phyloP scores from a whole-genome alignment of 176 grass and related monocot genomes.

The bread wheat (Triticum aestivum) region DNA sequence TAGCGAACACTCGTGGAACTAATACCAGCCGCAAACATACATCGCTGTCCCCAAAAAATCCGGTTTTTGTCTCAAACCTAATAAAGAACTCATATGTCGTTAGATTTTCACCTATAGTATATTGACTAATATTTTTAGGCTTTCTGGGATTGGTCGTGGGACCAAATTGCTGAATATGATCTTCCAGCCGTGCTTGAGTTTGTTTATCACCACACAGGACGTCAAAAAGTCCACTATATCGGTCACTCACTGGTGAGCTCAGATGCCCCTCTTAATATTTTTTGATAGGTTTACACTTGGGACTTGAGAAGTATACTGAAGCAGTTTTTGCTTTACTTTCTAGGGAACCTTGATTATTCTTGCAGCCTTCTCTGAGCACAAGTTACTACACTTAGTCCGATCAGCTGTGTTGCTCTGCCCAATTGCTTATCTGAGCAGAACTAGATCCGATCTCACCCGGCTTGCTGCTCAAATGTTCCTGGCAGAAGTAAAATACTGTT shows the following conservation, averaged over 20 bases:
- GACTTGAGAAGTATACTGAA: conserved; percentile 8
- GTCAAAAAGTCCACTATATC: conserved; percentile 52
- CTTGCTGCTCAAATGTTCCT: conserved; percentile 29
- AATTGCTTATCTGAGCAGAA: conserved; percentile 46
- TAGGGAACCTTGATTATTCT: conserved; percentile 64
- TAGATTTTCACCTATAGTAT: conserved; percentile 14
- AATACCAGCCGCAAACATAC: conserved; percentile 50
- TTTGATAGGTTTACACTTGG: not conserved
- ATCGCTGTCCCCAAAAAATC: conserved; percentile 35
- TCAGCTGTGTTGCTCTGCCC: conserved; percentile 63
- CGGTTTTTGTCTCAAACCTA: conserved; percentile 33
- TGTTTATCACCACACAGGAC: conserved; percentile 39
- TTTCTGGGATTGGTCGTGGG: conserved; percentile 66
- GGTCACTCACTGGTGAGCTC: conserved; percentile 53
- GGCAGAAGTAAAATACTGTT: conserved; percentile 42
- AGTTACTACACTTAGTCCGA: conserved; percentile 42
- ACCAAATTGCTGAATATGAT: conserved; percentile 53
- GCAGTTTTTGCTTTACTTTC: not conserved
- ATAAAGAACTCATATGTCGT: conserved; percentile 4
- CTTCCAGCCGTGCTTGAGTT: conserved; percentile 53
- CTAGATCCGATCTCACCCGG: conserved; percentile 26
- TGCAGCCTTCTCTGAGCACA: conserved; percentile 52
- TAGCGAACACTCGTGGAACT: conserved; percentile 63
- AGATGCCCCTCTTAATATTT: not conserved
- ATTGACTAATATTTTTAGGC: conserved; percentile 27